A percentile compares a stretch with the other conserved stretches of the same genome.
phyloP scores from a whole-genome alignment of 2,329 filamentous ascomycete species.

The Dichotomopilus funicola region DNA sequence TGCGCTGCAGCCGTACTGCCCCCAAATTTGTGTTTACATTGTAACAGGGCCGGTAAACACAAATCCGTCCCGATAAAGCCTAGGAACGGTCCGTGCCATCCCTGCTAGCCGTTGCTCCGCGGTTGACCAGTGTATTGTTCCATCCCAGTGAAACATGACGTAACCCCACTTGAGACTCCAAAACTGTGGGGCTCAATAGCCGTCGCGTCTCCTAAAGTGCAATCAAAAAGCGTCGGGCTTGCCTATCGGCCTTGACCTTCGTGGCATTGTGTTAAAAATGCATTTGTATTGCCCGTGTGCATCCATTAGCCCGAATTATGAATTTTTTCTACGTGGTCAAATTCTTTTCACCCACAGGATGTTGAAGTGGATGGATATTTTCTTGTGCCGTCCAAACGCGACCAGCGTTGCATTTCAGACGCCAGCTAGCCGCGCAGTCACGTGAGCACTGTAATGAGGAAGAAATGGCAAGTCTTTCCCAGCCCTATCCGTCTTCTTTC shows the following conservation, averaged over 20 bases:
- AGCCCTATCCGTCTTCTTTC: neutral
- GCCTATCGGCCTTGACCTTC: no score
- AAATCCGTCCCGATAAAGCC: constrained; percentile 1
- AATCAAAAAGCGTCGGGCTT: neutral
- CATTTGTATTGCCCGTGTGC: no score
- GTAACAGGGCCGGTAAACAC: constrained; percentile 20
- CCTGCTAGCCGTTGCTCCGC: constrained; percentile 13
- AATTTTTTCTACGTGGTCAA: neutral
- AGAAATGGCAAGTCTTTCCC: neutral
- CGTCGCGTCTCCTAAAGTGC: constrained; percentile 18
- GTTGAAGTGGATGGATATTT: neutral
- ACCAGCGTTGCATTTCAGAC: neutral
- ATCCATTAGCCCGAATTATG: no score
- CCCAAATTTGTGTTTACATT: constrained; percentile 17
- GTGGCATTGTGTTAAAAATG: no score
- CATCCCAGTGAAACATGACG: constrained; percentile 12
- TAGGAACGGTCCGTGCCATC: constrained; percentile 11
- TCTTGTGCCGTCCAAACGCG: neutral
- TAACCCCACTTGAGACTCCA: constrained; percentile 8
- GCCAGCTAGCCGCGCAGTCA: constrained; percentile 14
- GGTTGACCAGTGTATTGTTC: constrained; percentile 15
- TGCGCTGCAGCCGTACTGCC: neutral
- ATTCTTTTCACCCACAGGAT: neutral
- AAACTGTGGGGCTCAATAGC: neutral
- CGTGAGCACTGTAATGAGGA: constrained; percentile 12